Evolutionary conservation across 2,329 filamentous ascomycete genomes (phyloP), one percentile per base, ranked within the genome.

Genomic region (Ceratocystis albifundus): DNA sequence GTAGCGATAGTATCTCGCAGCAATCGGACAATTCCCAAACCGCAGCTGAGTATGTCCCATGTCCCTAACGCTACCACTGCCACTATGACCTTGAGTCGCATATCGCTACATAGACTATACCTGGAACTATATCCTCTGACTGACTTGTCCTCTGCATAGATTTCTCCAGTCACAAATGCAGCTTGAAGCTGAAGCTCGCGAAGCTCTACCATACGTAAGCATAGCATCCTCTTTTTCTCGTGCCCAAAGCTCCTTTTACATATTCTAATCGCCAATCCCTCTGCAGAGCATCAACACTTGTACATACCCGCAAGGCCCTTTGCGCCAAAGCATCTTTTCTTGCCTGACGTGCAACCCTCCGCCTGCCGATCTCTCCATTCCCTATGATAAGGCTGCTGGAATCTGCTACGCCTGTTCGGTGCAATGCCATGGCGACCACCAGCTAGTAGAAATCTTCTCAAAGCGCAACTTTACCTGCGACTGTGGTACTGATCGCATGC

Each of bases 361-460:
- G 7, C 88, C 91, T 0, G 78, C 82, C 55, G 85, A 86, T 62
- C 59, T 71, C 4, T 77, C 74, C 71, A 73, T 70, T 0, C 78
- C 86, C 0, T 89, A 88, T 74, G 45, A 50, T 7, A 83, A 79
- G 6, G 80, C 88, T 5, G 94, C 93, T 2, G 94, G 89, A 30
- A 84, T 99, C 66, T 99, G 94, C 80, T 99, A 99, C 73, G 89
- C 92, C 25, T 99, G 94, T 78, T 96, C 93, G 5, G 90, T 99
- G 68, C 89, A 93, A 71, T 99, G 94, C 74, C 94, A 99, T 73
- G 93, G 94, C 70, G 92, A 97, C 73, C 94, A 99, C 74, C 88
- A 83, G 1, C 84, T 99, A 30, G 94, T 97, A 62, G 94, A 99
- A 77, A 88, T 99, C 22, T 99, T 99, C 78, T 88, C 84, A 74